Conservation (phyloP, 352 stramenopile genomes). For the Phytopythium boreale region DNA sequence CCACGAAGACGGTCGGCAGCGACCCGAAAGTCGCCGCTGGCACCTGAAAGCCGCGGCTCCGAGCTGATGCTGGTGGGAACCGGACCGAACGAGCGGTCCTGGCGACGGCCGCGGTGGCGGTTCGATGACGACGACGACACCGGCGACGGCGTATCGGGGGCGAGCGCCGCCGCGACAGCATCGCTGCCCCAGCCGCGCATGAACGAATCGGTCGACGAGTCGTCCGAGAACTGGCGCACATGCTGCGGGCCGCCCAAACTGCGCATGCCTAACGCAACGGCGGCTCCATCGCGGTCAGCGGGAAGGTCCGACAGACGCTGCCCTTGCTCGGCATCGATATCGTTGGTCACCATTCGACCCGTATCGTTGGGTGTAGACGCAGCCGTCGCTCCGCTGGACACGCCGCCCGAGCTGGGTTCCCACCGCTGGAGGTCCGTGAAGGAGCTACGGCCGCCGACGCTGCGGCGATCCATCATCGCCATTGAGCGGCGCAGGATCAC, state of each 20-base stretch:
- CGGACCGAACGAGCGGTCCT: background rate
- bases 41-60: constrained; percentile 13
- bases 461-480: constrained; percentile 20
- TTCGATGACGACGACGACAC: constrained; percentile 12
- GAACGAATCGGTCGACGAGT: constrained; percentile 20
- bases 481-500: constrained; percentile 1
- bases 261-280: background rate
- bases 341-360: background rate
- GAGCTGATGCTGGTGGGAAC: constrained; percentile 1
- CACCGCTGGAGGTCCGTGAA: constrained; percentile 43
- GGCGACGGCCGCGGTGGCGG: background rate
- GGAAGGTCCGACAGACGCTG: constrained; percentile 13
- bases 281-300: constrained; percentile 18
- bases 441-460: constrained; percentile 25
- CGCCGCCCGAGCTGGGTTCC: constrained; percentile 15
- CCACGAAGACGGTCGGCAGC: background rate
- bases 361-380: background rate
- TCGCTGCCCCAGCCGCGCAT: constrained; percentile 7
- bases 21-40: background rate
- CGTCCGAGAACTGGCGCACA: constrained; percentile 12
- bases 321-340: background rate
- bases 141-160: constrained; percentile 11
- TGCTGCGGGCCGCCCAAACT: constrained; percentile 4
- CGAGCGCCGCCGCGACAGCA: background rate
- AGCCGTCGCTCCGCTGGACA: background rate